Percentiles rank a stretch among this genome's conserved stretches.
Evolutionary conservation across 768 basidiomycete species (phyloP).

Genomic region (Suillus cothurnatus): DNA sequence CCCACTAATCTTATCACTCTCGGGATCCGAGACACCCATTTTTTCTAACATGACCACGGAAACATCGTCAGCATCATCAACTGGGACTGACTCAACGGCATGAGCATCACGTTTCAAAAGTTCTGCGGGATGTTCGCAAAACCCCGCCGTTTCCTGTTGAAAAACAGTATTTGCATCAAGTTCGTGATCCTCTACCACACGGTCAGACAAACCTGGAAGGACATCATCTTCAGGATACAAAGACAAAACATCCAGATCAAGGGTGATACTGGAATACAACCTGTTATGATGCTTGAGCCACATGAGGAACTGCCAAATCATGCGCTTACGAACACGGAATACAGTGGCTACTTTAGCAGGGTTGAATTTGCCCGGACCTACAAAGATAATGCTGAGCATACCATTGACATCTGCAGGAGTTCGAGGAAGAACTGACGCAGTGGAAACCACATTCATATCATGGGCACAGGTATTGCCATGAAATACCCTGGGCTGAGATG

Average conservation of each 20-base stretch:
- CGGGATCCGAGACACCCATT: no score
- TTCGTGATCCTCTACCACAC: slow-evolving; percentile 20
- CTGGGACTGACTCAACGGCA: no score
- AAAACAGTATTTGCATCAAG: slow-evolving; percentile 16
- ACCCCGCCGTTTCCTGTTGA: slow-evolving; percentile 30
- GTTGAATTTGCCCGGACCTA: slow-evolving; percentile 25
- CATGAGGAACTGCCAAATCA: slow-evolving; percentile 9
- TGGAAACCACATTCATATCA: slow-evolving; percentile 34
- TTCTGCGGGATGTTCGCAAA: slow-evolving; percentile 22
- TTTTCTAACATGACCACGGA: no score
- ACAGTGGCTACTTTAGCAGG: neutral
- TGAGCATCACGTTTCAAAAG: no score
- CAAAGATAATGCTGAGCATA: slow-evolving; percentile 30
- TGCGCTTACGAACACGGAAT: neutral
- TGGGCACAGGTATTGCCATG: slow-evolving; percentile 39
- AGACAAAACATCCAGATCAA: neutral
- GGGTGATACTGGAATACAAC: neutral
- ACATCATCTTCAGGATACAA: slow-evolving; percentile 10
- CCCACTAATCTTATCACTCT: no score
- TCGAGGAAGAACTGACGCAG: slow-evolving; percentile 26
- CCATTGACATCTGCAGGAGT: slow-evolving; percentile 30
- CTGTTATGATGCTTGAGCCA: slow-evolving; percentile 11
- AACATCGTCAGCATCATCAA: no score
- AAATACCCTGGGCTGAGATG: slow-evolving; percentile 24
- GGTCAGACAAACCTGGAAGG: neutral